Evolutionary conservation across 495 filamentous ascomycete species (phyloP).

Genomic region (Penicillium herquei): DNA sequence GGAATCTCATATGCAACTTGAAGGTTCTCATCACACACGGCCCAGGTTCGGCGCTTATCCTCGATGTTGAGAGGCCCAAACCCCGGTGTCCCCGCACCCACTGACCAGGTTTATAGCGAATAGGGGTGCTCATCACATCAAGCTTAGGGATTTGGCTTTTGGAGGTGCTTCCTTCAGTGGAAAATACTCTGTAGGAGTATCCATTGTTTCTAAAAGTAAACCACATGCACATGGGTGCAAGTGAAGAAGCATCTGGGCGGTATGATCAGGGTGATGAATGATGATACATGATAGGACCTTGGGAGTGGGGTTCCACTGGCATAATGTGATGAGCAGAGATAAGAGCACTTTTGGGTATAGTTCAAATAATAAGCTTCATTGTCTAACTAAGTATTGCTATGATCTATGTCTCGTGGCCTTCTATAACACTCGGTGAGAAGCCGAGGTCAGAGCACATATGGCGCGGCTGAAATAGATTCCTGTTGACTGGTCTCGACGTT

Average conservation of each 20-base stretch:
- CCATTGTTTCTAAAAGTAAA: too few relatives aligned
- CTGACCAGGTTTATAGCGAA: slow-evolving; percentile 9
- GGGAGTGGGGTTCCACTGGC: neutral
- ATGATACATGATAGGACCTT: too few relatives aligned
- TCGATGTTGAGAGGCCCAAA: slow-evolving; percentile 23
- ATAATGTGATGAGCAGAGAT: neutral
- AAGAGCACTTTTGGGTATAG: neutral
- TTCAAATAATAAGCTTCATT: neutral
- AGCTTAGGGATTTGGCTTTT: slow-evolving; percentile 5
- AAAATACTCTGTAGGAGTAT: neutral
- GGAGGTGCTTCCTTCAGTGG: neutral
- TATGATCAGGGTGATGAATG: too few relatives aligned
- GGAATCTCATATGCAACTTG: slow-evolving; percentile 24
- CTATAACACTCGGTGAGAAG: slow-evolving; percentile 1
- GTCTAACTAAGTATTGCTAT: slow-evolving; percentile 13
- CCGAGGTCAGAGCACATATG: neutral
- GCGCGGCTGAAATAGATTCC: slow-evolving; percentile 2
- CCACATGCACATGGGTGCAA: too few relatives aligned
- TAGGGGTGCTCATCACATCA: slow-evolving; percentile 5
- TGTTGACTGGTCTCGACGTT: slow-evolving; percentile 21
- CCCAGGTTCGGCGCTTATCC: slow-evolving; percentile 26
- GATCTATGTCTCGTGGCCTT: slow-evolving; percentile 2
- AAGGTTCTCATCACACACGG: slow-evolving; percentile 28
- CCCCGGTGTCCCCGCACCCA: slow-evolving; percentile 16
- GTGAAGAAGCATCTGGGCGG: too few relatives aligned